Percentiles rank a stretch among this genome's conserved stretches.
Evolutionary conservation across 2,329 filamentous ascomycete species (phyloP).

Genomic region (Decorospora gaudefroyi): DNA sequence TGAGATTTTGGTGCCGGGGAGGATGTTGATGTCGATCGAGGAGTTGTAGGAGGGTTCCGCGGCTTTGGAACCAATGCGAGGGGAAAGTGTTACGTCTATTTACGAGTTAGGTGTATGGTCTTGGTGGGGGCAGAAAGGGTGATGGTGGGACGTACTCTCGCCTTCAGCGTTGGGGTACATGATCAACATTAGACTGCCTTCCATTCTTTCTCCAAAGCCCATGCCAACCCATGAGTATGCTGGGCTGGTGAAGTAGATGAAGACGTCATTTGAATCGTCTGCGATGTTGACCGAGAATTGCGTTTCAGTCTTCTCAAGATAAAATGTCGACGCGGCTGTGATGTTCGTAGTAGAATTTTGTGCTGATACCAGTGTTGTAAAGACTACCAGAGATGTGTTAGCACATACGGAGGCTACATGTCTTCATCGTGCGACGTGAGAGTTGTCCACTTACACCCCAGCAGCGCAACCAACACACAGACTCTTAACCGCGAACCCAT

Average conservation of each 20-base stretch:
- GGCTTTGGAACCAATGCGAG: conserved; percentile 42
- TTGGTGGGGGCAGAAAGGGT: no score
- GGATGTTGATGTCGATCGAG: conserved; percentile 36
- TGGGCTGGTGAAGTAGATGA: conserved; percentile 42
- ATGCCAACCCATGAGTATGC: conserved; percentile 53
- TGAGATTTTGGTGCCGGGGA: conserved; percentile 38
- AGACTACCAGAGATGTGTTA: conserved; percentile 20
- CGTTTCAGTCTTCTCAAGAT: conserved; percentile 37
- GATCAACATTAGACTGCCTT: conserved; percentile 52
- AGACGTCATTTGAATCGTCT: conserved; percentile 42
- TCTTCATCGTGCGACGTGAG: no score
- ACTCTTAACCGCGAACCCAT: background rate
- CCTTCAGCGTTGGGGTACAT: conserved; percentile 48
- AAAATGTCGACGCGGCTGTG: conserved; percentile 41
- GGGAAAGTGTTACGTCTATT: conserved; percentile 46
- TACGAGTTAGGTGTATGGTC: conserved; percentile 15
- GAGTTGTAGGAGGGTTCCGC: conserved; percentile 44
- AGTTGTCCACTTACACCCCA: conserved; percentile 20
- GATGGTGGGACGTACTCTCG: conserved; percentile 34
- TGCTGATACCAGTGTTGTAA: conserved; percentile 19
- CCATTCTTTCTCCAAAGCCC: conserved; percentile 52
- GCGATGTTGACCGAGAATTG: conserved; percentile 46
- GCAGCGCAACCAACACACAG: conserved; percentile 16
- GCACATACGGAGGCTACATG: no score
- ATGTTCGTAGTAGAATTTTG: conserved; percentile 19